A percentile compares a stretch with the other conserved stretches of the same genome.
These are phyloP conservation scores for Peterozyma toletana DNA, from an alignment of 805 yeast species.

Conservation along the genomic window DNA sequence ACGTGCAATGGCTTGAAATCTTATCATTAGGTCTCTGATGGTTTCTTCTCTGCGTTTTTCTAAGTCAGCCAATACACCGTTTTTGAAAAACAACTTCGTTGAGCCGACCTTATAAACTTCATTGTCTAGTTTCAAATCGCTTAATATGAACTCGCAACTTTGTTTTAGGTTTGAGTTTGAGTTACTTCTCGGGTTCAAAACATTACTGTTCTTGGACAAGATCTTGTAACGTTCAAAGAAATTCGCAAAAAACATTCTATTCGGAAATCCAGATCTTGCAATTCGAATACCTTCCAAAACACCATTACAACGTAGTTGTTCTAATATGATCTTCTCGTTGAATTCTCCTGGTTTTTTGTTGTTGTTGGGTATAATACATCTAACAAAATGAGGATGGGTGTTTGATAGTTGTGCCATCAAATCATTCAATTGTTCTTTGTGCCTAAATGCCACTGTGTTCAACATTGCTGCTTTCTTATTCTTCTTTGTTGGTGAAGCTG, in stretches of 20 bases:
- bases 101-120: constrained; percentile 61
- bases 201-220: constrained; percentile 39
- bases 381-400: constrained; percentile 94
- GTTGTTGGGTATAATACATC: constrained; percentile 90
- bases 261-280: constrained; percentile 96
- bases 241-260: constrained; percentile 76
- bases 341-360: constrained; percentile 63
- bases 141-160: constrained; percentile 61
- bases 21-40: constrained; percentile 45
- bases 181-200: constrained; percentile 16
- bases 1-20: constrained; percentile 57
- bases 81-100: constrained; percentile 67
- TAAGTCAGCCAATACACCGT: constrained; percentile 70
- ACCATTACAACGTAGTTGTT: constrained; percentile 93
- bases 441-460: constrained; percentile 81
- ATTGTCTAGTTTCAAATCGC: constrained; percentile 52
- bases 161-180: constrained; percentile 43
- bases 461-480: constrained; percentile 29
- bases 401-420: constrained; percentile 65
- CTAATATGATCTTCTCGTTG: constrained; percentile 71
- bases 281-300: constrained; percentile 96
- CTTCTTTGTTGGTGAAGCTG: constrained; percentile 15
- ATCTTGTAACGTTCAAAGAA: constrained; percentile 72
- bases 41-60: constrained; percentile 71
- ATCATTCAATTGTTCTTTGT: constrained; percentile 72